Base-by-base conservation (phyloP, 495 filamentous ascomycete genomes). In the Annulohypoxylon maeteangense region DNA sequence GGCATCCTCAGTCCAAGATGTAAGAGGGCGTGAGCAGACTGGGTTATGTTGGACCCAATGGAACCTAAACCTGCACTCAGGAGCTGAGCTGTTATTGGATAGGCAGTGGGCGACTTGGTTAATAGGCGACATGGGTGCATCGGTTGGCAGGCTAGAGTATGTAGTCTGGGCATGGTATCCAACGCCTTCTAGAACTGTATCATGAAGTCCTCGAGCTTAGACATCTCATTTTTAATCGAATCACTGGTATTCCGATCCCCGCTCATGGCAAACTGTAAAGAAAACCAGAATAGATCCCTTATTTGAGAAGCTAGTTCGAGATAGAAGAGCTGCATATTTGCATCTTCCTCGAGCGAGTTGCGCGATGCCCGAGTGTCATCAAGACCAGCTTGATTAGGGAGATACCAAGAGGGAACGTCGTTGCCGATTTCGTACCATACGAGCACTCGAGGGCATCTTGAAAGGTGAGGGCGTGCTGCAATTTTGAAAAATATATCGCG, bases 401-500 rank as follows among this genome's bases (percentile, higher is more conserved):
- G 16, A 22, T 12, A 51, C 47, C 47, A 51, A 51, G 11, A 7
- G 5, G 47, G 40, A 11, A 27, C 50, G 16, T 50, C 48, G 7
- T 44, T 29, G n/a, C 1, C 32, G 25, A 64, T 31, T 31, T 64
- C 61, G 32, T 64, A 55, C 61, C 61, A 64, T 8, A 64, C 61
- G 4, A 64, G 20, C 23, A 54, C 36, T 12, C 48, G 61, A 44
- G 22, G 32, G 6, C 4, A 16, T 6, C 5, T 23, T 45, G 50
- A 14, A 3, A 56, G 14, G 38, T 48, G 51, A 38, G 48, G 34
- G 0, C 23, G 38, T 6, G 50, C 0, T 47, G 25, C 50, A 25
- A 65, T 65, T 8, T 65, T 55, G 51, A 65, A 34, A 27, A 65
- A 65, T 47, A 47, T 1, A 44, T 55, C 62, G 12, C 50, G 36